Conservation (phyloP, 129 eudicot species). For the carrot (Daucus carota) region DNA sequence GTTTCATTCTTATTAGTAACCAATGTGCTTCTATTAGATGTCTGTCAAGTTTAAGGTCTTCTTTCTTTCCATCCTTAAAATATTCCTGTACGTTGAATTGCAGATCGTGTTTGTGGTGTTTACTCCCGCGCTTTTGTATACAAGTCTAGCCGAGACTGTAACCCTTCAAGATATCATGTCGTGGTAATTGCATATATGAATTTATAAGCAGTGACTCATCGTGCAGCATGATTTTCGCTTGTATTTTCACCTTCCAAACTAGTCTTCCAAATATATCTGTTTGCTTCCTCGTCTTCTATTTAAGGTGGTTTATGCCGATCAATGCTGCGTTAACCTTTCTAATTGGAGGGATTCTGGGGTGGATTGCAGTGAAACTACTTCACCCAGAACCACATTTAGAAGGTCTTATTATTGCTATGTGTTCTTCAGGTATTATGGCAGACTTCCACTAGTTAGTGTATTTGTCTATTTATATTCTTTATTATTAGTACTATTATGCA, state of each 20-base stretch:
- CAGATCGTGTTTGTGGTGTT: constrained; percentile 77
- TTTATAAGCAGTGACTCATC: background rate
- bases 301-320: constrained; percentile 89
- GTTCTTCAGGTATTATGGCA: constrained; percentile 13
- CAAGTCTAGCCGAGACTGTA: constrained; percentile 72
- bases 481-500: background rate
- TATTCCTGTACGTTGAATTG: background rate
- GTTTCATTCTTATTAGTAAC: background rate
- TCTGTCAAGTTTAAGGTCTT: background rate
- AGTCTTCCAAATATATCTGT: background rate
- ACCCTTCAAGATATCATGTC: constrained; percentile 64
- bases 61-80: background rate
- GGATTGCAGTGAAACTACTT: constrained; percentile 56
- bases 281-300: constrained; percentile 5
- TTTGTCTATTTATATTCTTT: background rate
- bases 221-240: background rate
- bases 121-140: constrained; percentile 69
- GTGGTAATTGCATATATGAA: constrained; percentile 30
- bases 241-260: background rate
- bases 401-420: constrained; percentile 54
- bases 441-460: background rate
- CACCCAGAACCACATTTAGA: constrained; percentile 59
- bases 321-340: constrained; percentile 57
- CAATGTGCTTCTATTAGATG: background rate
- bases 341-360: constrained; percentile 60